Base-by-base conservation (phyloP, 768 basidiomycete genomes). In the Clavaria fumosa region DNA sequence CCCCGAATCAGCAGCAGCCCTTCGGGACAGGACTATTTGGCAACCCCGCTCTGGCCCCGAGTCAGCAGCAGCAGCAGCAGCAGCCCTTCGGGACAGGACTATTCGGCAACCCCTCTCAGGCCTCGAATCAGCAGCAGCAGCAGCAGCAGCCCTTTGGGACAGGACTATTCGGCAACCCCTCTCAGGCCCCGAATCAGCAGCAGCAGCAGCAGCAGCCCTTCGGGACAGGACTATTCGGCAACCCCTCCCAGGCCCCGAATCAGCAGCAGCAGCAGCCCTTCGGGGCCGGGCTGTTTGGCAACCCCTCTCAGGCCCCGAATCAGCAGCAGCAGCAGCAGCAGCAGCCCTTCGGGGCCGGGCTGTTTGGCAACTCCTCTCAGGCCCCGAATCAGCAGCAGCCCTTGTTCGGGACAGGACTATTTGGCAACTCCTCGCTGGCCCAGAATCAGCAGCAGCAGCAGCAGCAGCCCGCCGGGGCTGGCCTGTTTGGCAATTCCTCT, bases 111-210 rank as follows among this genome's bases (percentile, higher is more conserved):
- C 39, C 47, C 14, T 30, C 39, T 45, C 45, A 44, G 23, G n/a
- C n/a, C n/a, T n/a, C n/a, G n/a, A n/a, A n/a, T n/a, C 52, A 50
- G 22, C 43, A 51, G 40, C 34, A 55, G 39, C 23, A 42, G 45
- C 17, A 64, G 14, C 47, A 39, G 17, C 60, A 60, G 18, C 59
- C 58, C 35, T 43, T 47, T 9, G 36, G 49, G 9, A 43, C 48
- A 1, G 51, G 61, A 0, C 44, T 63, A 19, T 65, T 65, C 36
- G 57, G 63, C 2, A 58, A 60, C 35, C 45, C 52, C 2, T 38
- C 43, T n/a, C n/a, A n/a, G n/a, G n/a, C n/a, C n/a, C n/a, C n/a
- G n/a, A n/a, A n/a, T n/a, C n/a, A n/a, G n/a, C n/a, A n/a, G n/a
- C n/a, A n/a, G n/a, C n/a, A n/a, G n/a, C n/a, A n/a, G n/a, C n/a